Conservation (phyloP, 495 filamentous ascomycete species). For the Talaromyces thailandensis region DNA sequence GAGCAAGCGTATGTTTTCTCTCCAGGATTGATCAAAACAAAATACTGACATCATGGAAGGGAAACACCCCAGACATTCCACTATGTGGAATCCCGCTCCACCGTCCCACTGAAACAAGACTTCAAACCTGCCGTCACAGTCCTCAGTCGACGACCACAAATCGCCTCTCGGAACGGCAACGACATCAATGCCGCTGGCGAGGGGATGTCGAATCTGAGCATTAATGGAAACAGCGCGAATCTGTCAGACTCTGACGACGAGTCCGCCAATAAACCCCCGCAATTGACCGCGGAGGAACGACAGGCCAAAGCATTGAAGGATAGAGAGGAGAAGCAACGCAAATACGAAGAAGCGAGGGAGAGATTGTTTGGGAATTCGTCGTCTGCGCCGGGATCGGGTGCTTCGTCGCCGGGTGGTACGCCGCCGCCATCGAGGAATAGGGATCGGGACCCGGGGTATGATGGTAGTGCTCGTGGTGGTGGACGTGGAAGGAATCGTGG, state of each 20-base stretch:
- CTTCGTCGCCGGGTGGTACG: conserved; percentile 49
- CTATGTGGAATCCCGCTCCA: conserved; percentile 58
- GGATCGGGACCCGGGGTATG: conserved; percentile 16
- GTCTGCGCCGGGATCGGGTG: conserved; percentile 35
- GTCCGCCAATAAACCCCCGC: conserved; percentile 39
- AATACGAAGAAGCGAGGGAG: conserved; percentile 77
- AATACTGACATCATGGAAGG: conserved; percentile 20
- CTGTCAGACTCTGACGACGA: conserved; percentile 51
- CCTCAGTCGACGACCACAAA: conserved; percentile 69
- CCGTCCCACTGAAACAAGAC: conserved; percentile 64
- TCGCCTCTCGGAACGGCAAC: conserved; percentile 21
- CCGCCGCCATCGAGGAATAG: conserved; percentile 51
- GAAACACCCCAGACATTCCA: conserved; percentile 59
- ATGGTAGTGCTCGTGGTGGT: conserved; percentile 9
- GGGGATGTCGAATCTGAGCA: conserved; percentile 44
- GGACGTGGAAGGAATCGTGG: conserved; percentile 32
- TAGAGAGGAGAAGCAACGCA: conserved; percentile 77
- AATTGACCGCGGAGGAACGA: conserved; percentile 62
- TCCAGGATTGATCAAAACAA: background rate
- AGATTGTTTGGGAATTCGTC: conserved; percentile 66
- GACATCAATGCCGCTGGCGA: conserved; percentile 43
- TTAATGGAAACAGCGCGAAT: conserved; percentile 52
- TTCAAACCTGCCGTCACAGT: conserved; percentile 78
- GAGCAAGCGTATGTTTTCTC: conserved; percentile 62
- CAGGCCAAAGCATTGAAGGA: conserved; percentile 64